Evolutionary conservation across 306 rosid genomes (phyloP).

Genomic region (Purshia tridentata): DNA sequence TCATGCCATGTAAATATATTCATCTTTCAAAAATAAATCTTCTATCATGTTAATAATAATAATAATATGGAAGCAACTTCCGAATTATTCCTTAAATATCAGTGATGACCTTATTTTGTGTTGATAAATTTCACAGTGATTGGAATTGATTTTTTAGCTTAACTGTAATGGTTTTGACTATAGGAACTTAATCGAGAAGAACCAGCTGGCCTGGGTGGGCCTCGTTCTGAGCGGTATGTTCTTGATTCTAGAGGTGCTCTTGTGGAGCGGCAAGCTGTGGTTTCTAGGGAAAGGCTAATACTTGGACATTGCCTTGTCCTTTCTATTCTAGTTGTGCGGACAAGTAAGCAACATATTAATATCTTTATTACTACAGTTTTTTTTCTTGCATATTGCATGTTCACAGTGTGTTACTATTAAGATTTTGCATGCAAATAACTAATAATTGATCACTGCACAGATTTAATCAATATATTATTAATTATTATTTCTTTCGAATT

Average conservation of each 20-base stretch:
- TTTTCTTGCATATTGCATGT: constrained; percentile 23
- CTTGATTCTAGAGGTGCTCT: constrained; percentile 96
- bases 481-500: neutral
- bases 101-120: neutral
- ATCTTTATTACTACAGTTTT: constrained; percentile 6
- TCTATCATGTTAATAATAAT: neutral
- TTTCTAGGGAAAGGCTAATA: constrained; percentile 84
- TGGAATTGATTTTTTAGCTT: neutral
- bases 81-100: constrained; percentile 16
- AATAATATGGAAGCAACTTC: neutral
- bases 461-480: neutral
- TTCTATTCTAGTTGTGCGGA: constrained; percentile 70
- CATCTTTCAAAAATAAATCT: neutral
- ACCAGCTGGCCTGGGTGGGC: constrained; percentile 94
- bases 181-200: constrained; percentile 96
- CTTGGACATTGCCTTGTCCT: constrained; percentile 94
- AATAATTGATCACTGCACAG: neutral
- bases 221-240: constrained; percentile 72
- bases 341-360: constrained; percentile 50
- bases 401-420: neutral
- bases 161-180: constrained; percentile 11
- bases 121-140: neutral
- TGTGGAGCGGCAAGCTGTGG: constrained; percentile 89
- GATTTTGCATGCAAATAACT: neutral
- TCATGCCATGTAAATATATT: too few species aligned